phyloP scores from a whole-genome alignment of 75 land plant genomes.

The Adiantum capillusveneris region DNA sequence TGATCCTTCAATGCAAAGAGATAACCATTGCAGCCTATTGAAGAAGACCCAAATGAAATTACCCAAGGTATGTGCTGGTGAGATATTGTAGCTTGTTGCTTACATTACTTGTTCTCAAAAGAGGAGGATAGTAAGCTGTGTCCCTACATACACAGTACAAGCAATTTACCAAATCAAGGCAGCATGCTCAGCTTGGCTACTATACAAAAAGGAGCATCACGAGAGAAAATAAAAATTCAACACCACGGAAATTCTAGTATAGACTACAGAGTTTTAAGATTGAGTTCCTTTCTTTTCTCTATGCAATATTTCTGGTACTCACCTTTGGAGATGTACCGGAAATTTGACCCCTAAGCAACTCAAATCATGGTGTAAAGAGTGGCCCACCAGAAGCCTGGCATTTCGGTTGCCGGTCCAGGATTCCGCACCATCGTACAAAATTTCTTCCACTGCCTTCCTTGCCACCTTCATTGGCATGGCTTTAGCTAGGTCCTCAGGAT shows the following conservation, averaged over 20 bases:
- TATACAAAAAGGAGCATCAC: too few species aligned
- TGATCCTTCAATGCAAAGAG: too few species aligned
- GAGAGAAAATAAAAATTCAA: too few species aligned
- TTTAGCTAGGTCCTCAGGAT: constrained; percentile 39
- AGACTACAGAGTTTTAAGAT: too few species aligned
- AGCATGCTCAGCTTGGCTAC: too few species aligned
- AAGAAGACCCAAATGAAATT: constrained; percentile 6
- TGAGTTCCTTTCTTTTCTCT: too few species aligned
- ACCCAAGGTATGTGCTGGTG: constrained; percentile 77
- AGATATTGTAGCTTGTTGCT: constrained; percentile 88
- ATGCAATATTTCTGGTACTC: too few species aligned
- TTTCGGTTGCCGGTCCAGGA: constrained; percentile 15
- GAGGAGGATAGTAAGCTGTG: constrained; percentile 73
- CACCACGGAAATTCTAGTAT: too few species aligned
- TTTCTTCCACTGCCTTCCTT: constrained; percentile 29
- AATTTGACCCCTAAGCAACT: constrained; percentile 48
- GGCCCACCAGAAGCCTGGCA: constrained; percentile 65
- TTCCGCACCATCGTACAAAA: constrained; percentile 49
- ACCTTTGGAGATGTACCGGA: constrained; percentile 61
- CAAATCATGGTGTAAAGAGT: constrained; percentile 59
- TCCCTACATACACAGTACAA: too few species aligned
- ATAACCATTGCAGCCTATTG: neutral
- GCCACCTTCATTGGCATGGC: constrained; percentile 58
- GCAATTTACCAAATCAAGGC: too few species aligned
- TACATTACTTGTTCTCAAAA: constrained; percentile 77